Conservation (phyloP, 139 green algal species). For the Micromonas pusilla region DNA sequence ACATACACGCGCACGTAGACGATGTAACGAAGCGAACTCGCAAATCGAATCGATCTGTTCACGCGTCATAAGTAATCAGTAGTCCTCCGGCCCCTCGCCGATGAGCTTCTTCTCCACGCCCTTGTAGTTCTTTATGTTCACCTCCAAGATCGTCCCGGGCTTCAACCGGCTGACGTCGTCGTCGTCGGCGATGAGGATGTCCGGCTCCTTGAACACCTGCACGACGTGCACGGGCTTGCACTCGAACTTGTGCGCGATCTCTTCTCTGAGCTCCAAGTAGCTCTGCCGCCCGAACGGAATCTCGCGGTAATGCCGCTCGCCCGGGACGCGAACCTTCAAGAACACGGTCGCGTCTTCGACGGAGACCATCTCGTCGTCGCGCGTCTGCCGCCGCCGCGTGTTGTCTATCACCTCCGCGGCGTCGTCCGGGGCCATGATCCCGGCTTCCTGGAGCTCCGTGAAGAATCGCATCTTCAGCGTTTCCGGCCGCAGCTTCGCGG, state of each 20-base stretch:
- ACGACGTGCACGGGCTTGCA: slow-evolving; percentile 24
- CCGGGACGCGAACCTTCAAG: slow-evolving; percentile 18
- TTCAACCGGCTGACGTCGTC: slow-evolving; percentile 21
- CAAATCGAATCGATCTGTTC: no score
- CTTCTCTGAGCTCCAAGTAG: slow-evolving; percentile 22
- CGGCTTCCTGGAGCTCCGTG: slow-evolving; percentile 30
- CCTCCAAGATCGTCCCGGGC: slow-evolving; percentile 18
- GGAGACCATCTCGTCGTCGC: background rate
- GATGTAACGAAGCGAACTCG: no score
- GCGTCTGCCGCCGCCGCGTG: background rate
- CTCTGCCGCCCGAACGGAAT: slow-evolving; percentile 25
- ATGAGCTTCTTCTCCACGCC: background rate
- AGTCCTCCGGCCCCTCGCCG: no score
- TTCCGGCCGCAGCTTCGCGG: slow-evolving; percentile 23
- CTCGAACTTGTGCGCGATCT: slow-evolving; percentile 26
- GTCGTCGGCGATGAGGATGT: slow-evolving; percentile 26
- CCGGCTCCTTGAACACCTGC: slow-evolving; percentile 22
- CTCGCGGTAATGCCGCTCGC: slow-evolving; percentile 29
- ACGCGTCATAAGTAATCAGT: no score
- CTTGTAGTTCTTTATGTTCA: slow-evolving; percentile 12
- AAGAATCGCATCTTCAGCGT: slow-evolving; percentile 31
- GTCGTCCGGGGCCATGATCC: slow-evolving; percentile 14
- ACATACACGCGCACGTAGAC: no score
- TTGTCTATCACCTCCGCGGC: slow-evolving; percentile 26
- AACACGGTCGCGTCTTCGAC: background rate